Evolutionary conservation across 352 stramenopile species (phyloP).

Genomic region (Paralagenidium karlingii): DNA sequence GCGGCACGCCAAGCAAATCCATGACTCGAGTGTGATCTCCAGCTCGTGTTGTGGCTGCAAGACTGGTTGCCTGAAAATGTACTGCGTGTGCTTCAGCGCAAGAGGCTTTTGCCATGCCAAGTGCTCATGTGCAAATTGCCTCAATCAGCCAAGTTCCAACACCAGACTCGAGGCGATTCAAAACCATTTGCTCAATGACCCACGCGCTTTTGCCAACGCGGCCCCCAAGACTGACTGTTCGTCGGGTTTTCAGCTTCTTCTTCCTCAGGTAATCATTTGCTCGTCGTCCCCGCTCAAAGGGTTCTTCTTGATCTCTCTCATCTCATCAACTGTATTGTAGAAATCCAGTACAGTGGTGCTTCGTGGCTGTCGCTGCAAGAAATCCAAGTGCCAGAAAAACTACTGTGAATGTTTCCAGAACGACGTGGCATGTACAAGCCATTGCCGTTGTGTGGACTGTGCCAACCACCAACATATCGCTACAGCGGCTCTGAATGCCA

Average conservation of each 20-base stretch:
- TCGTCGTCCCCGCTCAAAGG: neutral
- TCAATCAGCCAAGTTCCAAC: too few species aligned
- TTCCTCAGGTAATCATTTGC: conserved; percentile 28
- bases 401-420: conserved; percentile 98
- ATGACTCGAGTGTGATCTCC: conserved; percentile 54
- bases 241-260: conserved; percentile 46
- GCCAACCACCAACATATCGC: too few species aligned
- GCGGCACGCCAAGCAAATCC: conserved; percentile 53
- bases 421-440: conserved; percentile 75
- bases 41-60: conserved; percentile 76
- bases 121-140: conserved; percentile 60
- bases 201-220: conserved; percentile 59
- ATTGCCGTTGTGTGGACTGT: conserved; percentile 94
- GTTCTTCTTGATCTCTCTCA: neutral
- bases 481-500: too few species aligned
- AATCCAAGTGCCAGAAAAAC: conserved; percentile 96
- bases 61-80: conserved; percentile 78
- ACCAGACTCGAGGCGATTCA: conserved; percentile 53
- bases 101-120: conserved; percentile 62
- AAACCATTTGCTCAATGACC: conserved; percentile 61
- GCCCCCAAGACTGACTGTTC: conserved; percentile 15
- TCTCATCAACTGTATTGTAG: conserved; percentile 5
- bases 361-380: conserved; percentile 93
- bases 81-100: conserved; percentile 76
- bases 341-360: conserved; percentile 65